Conservation (phyloP, 23 red algal genomes). For the Pyropia haitanensis region DNA sequence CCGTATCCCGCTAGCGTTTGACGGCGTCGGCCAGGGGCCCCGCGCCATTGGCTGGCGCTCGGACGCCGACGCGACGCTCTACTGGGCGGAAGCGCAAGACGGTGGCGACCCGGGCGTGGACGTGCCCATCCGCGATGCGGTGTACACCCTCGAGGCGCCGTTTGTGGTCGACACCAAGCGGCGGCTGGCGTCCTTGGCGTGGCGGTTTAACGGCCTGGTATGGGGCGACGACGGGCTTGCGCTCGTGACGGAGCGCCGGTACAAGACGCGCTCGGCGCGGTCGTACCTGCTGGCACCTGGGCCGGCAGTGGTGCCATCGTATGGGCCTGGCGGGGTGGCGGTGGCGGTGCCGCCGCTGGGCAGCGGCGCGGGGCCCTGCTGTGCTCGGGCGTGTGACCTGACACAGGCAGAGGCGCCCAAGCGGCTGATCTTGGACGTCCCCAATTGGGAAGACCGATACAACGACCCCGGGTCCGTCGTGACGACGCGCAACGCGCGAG, state of each 20-base stretch:
- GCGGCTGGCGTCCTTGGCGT: constrained; percentile 34
- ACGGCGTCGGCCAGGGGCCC: constrained; percentile 65
- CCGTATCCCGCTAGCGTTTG: constrained; percentile 76
- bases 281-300: constrained; percentile 63
- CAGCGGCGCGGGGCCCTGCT: constrained; percentile 12
- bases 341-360: neutral
- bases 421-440: constrained; percentile 42
- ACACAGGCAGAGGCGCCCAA: constrained; percentile 31
- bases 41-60: constrained; percentile 76
- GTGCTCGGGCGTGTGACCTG: constrained; percentile 24
- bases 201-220: constrained; percentile 61
- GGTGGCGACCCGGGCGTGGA: constrained; percentile 69
- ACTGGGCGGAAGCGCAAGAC: constrained; percentile 89
- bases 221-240: constrained; percentile 77
- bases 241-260: constrained; percentile 71
- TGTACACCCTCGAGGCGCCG: constrained; percentile 66
- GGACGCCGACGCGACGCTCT: constrained; percentile 54
- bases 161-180: constrained; percentile 39
- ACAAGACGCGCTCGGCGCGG: constrained; percentile 70
- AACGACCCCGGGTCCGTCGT: constrained; percentile 61
- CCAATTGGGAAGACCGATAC: constrained; percentile 92
- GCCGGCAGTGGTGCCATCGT: neutral
- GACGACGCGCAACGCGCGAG: constrained; percentile 35
- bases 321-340: no score
- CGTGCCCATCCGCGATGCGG: constrained; percentile 57